phyloP scores from a whole-genome alignment of 352 stramenopile species.

The Phytophthora sansomeana region DNA sequence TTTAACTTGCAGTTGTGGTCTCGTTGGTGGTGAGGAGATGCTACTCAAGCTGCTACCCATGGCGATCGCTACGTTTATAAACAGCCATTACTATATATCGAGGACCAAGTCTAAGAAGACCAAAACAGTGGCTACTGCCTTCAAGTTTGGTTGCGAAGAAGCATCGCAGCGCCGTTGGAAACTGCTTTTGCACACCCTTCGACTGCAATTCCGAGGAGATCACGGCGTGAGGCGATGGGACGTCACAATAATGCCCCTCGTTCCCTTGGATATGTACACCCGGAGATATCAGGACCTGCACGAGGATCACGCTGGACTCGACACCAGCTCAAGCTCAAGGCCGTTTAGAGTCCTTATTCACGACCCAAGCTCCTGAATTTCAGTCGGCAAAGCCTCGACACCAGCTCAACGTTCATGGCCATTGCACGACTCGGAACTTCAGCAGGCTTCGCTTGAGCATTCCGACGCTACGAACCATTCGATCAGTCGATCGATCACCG shows the following conservation, averaged over 20 bases:
- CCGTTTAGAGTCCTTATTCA: too few relatives aligned
- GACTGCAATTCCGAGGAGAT: too few relatives aligned
- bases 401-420: too few relatives aligned
- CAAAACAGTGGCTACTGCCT: not conserved
- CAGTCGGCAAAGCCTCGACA: not conserved
- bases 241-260: conserved; percentile 21
- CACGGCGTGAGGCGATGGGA: too few relatives aligned
- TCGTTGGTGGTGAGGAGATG: conserved; percentile 3
- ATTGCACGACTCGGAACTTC: too few relatives aligned
- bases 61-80: not conserved
- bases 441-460: too few relatives aligned
- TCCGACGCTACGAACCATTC: too few relatives aligned
- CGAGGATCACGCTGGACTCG: conserved; percentile 4
- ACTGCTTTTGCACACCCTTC: not conserved
- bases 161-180: not conserved
- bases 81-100: too few relatives aligned
- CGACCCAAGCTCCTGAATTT: too few relatives aligned
- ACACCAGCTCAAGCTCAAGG: too few relatives aligned
- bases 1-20: conserved; percentile 28
- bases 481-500: not conserved
- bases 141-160: too few relatives aligned
- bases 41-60: conserved; percentile 32
- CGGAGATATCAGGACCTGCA: conserved; percentile 26
- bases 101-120: too few relatives aligned
- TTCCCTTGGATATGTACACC: not conserved